phyloP scores from a whole-genome alignment of 495 filamentous ascomycete genomes.

The Neurospora sp. region DNA sequence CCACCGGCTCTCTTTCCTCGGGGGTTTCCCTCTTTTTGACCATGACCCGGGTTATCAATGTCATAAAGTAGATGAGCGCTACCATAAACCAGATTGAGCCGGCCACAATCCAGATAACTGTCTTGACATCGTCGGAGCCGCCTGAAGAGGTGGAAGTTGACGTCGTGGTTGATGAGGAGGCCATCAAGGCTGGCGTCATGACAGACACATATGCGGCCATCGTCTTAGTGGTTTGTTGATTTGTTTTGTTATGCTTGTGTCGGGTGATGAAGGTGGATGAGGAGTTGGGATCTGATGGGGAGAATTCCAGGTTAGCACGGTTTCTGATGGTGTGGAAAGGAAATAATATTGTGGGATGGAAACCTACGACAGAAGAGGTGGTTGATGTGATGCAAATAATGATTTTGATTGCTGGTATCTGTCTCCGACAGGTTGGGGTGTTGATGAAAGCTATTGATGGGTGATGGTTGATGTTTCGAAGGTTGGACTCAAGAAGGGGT shows the following conservation, averaged over 20 bases:
- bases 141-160: not conserved
- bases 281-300: not conserved
- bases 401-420: not conserved
- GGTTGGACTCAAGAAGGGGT: not conserved
- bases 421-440: not conserved
- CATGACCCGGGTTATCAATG: too few species aligned
- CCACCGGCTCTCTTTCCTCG: not conserved
- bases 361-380: not conserved
- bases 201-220: not conserved
- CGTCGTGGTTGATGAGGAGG: not conserved
- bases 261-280: not conserved
- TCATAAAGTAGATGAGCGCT: not conserved
- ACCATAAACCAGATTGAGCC: not conserved
- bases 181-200: not conserved
- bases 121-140: not conserved
- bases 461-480: not conserved
- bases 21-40: too few species aligned
- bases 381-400: not conserved
- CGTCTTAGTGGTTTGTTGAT: not conserved
- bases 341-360: not conserved
- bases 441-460: not conserved
- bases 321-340: not conserved
- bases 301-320: not conserved
- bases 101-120: fast-evolving
- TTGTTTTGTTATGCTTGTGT: not conserved